Evolutionary conservation across 2,329 filamentous ascomycete genomes (phyloP), one percentile per base, ranked within the genome.

Genomic region (Hypoxylon sp.): DNA sequence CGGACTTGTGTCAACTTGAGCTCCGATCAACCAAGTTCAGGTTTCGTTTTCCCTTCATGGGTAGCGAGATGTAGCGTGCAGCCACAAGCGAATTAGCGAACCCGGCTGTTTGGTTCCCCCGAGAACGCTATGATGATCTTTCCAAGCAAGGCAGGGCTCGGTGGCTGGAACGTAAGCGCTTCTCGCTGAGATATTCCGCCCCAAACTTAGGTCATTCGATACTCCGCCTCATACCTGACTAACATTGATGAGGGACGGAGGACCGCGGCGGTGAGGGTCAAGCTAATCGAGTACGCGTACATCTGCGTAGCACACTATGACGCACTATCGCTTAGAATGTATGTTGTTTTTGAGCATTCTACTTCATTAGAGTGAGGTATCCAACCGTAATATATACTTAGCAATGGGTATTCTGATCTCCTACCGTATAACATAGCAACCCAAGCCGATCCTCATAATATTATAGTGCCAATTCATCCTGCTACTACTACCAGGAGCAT

Each of bases 41-140:
- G 39, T 15, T 46, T 56, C n/a, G 24, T 19, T 17, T 11, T 21
- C 46, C 13, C 24, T 19, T 21, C 17, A 44, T 44, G 17, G 39
- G 17, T 21, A 19, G 39, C n/a, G 11, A 19, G 17, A 44, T 8
- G 17, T 39, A 46, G 13, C 24, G 46, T 39, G 21, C 37, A 48
- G 42, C 31, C 21, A 50, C 21, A 17, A 39, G 10, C 17, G 15
- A 39, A 27, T 24, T 48, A 50, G 31, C 46, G 55, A 58, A 39
- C 32, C 55, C 55, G 39, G 32, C 44, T 58, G 44, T 32, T 35
- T 58, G 55, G 55, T 39, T 58, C 44, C 55, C 29, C 55, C 44
- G 55, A 58, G 46, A 50, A 50, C 55, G 50, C 11, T 32, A 10
- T 15, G 42, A 21, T 21, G 31, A 31, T 32, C 39, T 11, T 44